A percentile compares a stretch with the other conserved stretches of the same genome.
These are phyloP conservation scores for Pseudoturritis turrita DNA, from an alignment of 345 rosid species.

Conservation along the genomic window DNA sequence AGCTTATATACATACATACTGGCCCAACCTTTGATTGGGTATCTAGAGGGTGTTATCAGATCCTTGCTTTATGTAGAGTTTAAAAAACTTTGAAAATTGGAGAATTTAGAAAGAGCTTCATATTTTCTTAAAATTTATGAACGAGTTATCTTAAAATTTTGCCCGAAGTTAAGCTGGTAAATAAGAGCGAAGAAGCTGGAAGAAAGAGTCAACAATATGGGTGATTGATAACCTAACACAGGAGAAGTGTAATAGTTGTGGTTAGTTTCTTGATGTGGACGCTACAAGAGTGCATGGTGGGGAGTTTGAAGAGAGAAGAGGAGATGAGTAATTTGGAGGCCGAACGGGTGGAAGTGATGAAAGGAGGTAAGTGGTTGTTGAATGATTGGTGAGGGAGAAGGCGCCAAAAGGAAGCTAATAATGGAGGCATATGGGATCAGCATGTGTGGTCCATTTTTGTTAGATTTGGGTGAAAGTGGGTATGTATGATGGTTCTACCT, in stretches of 20 bases:
- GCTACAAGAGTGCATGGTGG: neutral
- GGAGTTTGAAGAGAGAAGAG: neutral
- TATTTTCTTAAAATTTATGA: neutral
- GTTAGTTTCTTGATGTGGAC: neutral
- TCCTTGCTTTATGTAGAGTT: too few relatives aligned
- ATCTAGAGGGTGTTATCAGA: too few relatives aligned
- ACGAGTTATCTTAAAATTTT: neutral
- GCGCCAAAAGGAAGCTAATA: conserved; percentile 13
- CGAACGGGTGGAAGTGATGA: neutral
- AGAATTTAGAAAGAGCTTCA: neutral
- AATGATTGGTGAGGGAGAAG: conserved; percentile 9
- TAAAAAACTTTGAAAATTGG: neutral
- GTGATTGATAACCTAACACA: neutral
- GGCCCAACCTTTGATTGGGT: too few relatives aligned
- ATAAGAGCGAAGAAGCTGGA: neutral
- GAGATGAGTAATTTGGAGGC: neutral
- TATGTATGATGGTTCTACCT: neutral
- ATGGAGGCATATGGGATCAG: neutral
- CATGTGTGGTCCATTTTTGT: conserved; percentile 1
- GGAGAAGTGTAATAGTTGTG: neutral
- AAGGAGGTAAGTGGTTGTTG: neutral
- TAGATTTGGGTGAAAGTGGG: conserved; percentile 16
- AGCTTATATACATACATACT: neutral
- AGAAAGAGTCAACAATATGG: neutral
- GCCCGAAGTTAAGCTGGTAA: neutral